These are phyloP conservation scores for Pythium myriotylum DNA, from an alignment of 352 stramenopile species.

Conservation along the genomic window DNA sequence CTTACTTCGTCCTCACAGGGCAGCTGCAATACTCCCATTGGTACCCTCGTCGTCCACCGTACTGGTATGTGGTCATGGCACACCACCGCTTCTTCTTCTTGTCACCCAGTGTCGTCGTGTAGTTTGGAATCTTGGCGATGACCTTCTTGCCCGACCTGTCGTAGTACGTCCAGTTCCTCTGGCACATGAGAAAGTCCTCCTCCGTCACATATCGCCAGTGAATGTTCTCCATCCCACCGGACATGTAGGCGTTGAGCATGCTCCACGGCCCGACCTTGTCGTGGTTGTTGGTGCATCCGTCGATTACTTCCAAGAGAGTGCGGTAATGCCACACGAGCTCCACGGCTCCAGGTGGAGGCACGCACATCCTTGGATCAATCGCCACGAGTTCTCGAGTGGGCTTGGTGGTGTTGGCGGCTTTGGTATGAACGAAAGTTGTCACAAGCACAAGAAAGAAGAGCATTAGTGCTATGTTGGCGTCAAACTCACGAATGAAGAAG, in stretches of 20 bases:
- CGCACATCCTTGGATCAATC: too few relatives aligned
- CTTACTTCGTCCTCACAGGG: too few relatives aligned
- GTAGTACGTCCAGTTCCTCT: slow-evolving; percentile 13
- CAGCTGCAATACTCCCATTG: slow-evolving; percentile 8
- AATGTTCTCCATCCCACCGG: neutral
- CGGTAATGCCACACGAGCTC: too few relatives aligned
- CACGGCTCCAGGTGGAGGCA: too few relatives aligned
- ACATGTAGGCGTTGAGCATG: neutral
- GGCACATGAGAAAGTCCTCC: slow-evolving; percentile 4
- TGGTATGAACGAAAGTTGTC: too few relatives aligned
- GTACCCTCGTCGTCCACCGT: neutral
- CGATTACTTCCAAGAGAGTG: too few relatives aligned
- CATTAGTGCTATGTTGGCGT: too few relatives aligned
- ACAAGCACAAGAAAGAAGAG: too few relatives aligned
- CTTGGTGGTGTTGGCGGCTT: too few relatives aligned
- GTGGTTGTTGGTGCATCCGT: neutral
- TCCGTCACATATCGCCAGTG: slow-evolving; percentile 14
- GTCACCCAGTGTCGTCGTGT: neutral
- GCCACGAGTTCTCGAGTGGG: too few relatives aligned
- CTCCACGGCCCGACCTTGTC: neutral
- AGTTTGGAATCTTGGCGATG: neutral
- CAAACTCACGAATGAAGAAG: too few relatives aligned
- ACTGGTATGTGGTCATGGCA: slow-evolving; percentile 2
- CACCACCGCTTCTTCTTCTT: slow-evolving; percentile 4
- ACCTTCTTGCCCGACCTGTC: neutral